Evolutionary conservation across 306 rosid genomes (phyloP), one percentile per base, ranked within the genome.

Genomic region (Glycyrrhiza uralensis): DNA sequence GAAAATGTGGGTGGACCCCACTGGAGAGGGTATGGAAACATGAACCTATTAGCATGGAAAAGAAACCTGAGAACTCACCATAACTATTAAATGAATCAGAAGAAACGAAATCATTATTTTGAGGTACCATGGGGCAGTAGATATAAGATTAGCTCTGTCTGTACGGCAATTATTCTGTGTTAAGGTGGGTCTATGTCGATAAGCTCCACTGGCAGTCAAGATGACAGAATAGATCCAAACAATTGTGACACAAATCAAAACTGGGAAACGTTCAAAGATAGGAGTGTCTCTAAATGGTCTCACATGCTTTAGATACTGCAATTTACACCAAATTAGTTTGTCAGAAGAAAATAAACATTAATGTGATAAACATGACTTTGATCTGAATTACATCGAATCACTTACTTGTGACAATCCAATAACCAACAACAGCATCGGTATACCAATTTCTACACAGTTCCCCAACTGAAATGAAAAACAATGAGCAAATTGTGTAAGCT

Each of bases 1-100:
- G 96, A 89, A 85, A 94, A 94, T 29, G 98, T 94, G 62, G 98
- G 98, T 0, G 98, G 95, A 13, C 98, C 98, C 98, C 98, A 94
- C 65, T 94, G 98, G 78, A 94, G 84, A 41, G 98, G 98, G 64
- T 94, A 94, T 1, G 98, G 98, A 35, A 91, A 89, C 86, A 87
- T 94, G 81, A 94, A 89, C 98, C 98, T 94, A 69, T 67, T 17
- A 64, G 26, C 66, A 65, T 35, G 49, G 49, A 71, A 20, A 66
- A 62, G 56, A 59, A 26, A 62, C 76, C 44, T 83, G 26, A 79
- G 44, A 47, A 33, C 38, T 41, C 57, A 35, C 12, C 51, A 63
- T 42, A 56, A 30, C 19, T 63, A 46, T 10, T 13, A 32, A 54
- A 55, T 18, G 30, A 49, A 23, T 30, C 4, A 41, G 39, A 67